Conservation (phyloP, 306 rosid genomes). For the Cucurbita maxima region DNA sequence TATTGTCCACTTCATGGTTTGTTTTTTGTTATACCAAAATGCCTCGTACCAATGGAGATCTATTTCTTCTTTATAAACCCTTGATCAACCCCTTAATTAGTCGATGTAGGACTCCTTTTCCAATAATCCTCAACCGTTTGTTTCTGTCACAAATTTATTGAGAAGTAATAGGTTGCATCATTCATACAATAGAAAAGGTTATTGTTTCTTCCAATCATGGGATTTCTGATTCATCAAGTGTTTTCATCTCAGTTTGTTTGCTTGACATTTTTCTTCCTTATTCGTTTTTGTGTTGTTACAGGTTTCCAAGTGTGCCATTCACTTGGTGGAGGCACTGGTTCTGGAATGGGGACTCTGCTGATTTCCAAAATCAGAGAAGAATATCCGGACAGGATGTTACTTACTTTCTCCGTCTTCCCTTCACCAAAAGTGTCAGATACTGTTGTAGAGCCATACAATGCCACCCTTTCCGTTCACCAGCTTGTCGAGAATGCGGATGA, state of each 20-base stretch:
- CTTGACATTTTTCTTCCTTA: not conserved
- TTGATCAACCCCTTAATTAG: no score
- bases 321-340: slow-evolving; percentile 1
- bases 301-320: slow-evolving; percentile 2
- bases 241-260: not conserved
- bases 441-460: not conserved
- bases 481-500: not conserved
- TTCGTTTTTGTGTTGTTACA: not conserved
- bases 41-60: no score
- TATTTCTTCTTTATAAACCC: no score
- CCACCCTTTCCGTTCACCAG: not conserved
- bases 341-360: not conserved
- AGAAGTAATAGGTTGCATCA: not conserved
- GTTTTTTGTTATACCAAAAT: no score
- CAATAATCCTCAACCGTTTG: not conserved
- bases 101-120: no score
- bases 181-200: not conserved
- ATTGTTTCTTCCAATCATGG: not conserved
- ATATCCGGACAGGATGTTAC: not conserved
- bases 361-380: not conserved
- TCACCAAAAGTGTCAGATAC: not conserved
- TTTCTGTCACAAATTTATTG: not conserved
- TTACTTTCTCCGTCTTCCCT: not conserved
- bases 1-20: no score
- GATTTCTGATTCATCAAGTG: not conserved